Evolutionary conservation across 2,329 filamentous ascomycete genomes (phyloP).

Genomic region (Calonectria pteridis): DNA sequence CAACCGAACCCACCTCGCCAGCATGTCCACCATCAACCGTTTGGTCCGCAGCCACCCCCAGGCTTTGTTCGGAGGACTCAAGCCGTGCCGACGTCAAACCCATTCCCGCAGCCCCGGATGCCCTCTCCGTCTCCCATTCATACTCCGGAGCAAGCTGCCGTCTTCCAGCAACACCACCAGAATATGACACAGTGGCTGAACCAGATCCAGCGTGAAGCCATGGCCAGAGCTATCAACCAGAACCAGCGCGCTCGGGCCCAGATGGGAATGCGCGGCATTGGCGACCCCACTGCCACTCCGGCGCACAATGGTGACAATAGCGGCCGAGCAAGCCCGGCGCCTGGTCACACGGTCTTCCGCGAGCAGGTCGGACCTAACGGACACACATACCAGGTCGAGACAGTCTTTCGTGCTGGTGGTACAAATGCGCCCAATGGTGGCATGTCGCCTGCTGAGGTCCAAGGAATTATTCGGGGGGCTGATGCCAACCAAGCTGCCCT

Average conservation of each 20-base stretch:
- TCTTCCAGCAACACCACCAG: conserved; percentile 56
- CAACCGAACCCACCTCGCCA: conserved; percentile 39
- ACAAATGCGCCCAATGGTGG: conserved; percentile 39
- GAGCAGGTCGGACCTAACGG: conserved; percentile 51
- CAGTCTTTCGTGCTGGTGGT: conserved; percentile 43
- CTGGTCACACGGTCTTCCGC: conserved; percentile 48
- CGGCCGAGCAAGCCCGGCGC: conserved; percentile 49
- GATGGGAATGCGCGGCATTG: conserved; percentile 56
- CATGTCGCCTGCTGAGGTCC: conserved; percentile 58
- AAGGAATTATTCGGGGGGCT: conserved; percentile 59
- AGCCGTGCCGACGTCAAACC: conserved; percentile 42
- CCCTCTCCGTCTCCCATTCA: conserved; percentile 48
- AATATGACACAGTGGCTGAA: conserved; percentile 60
- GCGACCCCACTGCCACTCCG: conserved; percentile 44
- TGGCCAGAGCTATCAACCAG: conserved; percentile 57
- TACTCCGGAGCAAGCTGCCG: conserved; percentile 46
- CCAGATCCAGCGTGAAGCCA: conserved; percentile 61
- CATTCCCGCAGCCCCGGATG: conserved; percentile 46
- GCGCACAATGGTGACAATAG: conserved; percentile 35
- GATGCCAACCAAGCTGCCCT: conserved; percentile 60
- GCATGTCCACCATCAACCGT: conserved; percentile 33
- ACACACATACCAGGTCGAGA: conserved; percentile 52
- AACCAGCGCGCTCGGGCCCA: conserved; percentile 57
- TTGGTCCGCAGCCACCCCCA: conserved; percentile 47
- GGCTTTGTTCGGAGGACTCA: conserved; percentile 47